These are phyloP conservation scores for Thermothielavioides terrestris DNA, from an alignment of 495 filamentous ascomycete genomes.

Conservation along the genomic window DNA sequence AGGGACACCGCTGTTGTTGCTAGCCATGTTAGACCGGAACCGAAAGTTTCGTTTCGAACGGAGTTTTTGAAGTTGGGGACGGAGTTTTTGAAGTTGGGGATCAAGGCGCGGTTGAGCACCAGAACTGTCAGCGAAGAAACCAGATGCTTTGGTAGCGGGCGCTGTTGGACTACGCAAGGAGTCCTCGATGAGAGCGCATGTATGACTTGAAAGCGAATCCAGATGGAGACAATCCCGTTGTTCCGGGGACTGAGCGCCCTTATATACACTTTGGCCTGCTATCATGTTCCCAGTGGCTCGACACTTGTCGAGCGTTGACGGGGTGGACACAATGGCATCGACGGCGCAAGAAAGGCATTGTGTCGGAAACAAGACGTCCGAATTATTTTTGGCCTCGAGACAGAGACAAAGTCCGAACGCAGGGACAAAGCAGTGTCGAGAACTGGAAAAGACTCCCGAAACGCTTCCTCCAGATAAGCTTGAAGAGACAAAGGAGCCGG, in stretches of 20 bases:
- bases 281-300: background rate
- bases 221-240: constrained; percentile 1
- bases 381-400: background rate
- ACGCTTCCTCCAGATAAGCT: background rate
- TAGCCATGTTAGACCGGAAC: too few species aligned
- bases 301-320: background rate
- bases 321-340: background rate
- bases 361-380: background rate
- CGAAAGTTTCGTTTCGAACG: too few species aligned
- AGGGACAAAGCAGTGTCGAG: background rate
- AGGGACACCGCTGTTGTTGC: too few species aligned
- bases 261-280: background rate
- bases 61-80: too few species aligned
- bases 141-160: constrained; percentile 2
- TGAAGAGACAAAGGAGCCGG: constrained; percentile 1
- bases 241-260: background rate
- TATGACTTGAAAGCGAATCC: background rate
- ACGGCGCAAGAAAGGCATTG: constrained; percentile 1
- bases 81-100: too few species aligned
- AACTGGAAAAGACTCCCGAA: background rate
- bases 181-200: background rate
- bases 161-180: constrained; percentile 1
- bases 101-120: too few species aligned
- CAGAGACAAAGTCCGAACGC: background rate
- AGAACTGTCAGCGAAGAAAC: background rate